Conservation (phyloP, 169 alveolate species). For the Plasmodium gonderi region DNA sequence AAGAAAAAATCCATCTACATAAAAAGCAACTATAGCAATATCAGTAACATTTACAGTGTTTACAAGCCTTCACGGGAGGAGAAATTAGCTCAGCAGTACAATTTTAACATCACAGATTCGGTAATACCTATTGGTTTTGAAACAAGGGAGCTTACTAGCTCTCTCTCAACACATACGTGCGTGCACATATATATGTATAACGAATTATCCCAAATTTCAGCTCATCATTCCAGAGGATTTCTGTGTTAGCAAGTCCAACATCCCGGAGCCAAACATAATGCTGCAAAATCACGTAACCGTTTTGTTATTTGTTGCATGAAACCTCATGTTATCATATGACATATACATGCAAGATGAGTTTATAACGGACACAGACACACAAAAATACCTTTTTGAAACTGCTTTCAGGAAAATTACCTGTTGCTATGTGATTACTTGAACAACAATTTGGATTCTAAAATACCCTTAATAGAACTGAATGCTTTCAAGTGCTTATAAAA, state of each 20-base stretch:
- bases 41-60: slow-evolving; percentile 71
- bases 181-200: background rate
- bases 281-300: slow-evolving; percentile 45
- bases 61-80: slow-evolving; percentile 30
- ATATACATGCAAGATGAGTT: background rate
- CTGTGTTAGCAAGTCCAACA: slow-evolving; percentile 34
- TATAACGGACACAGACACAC: background rate
- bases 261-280: slow-evolving; percentile 56
- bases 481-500: slow-evolving; percentile 34
- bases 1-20: slow-evolving; percentile 70
- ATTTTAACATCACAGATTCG: slow-evolving; percentile 49
- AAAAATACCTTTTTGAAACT: background rate
- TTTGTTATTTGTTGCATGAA: background rate
- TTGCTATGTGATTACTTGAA: slow-evolving; percentile 24
- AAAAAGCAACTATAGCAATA: slow-evolving; percentile 61
- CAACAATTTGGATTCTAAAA: slow-evolving; percentile 45
- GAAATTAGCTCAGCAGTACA: slow-evolving; percentile 5
- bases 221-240: slow-evolving; percentile 72
- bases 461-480: slow-evolving; percentile 36
- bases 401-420: slow-evolving; percentile 44
- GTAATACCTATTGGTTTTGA: background rate
- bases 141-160: background rate
- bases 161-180: background rate
- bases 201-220: background rate
- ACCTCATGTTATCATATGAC: too few relatives aligned